Conservation (phyloP, 73 alveolate species). For the Durusdinium trenchii region DNA sequence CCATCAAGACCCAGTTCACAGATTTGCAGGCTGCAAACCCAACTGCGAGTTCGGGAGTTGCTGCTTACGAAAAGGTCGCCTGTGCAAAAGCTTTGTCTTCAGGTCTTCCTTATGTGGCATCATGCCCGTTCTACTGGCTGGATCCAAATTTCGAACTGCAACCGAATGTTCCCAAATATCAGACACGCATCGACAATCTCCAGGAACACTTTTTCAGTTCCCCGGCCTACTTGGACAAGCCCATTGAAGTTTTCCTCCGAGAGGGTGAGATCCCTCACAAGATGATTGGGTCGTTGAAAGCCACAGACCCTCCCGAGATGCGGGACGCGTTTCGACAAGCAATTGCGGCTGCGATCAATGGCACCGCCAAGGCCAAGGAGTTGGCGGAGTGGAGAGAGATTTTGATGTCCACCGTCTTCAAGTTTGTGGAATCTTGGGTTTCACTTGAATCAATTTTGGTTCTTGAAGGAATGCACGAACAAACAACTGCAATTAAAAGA, state of each 20-base stretch:
- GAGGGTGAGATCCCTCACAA: conserved; percentile 14
- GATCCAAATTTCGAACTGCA: not conserved
- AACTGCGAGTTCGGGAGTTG: not conserved
- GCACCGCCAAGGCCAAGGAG: not conserved
- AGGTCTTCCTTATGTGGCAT: not conserved
- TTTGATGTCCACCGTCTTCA: not conserved
- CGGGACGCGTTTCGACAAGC: conserved; percentile 14
- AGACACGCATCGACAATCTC: not conserved
- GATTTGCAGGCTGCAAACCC: not conserved
- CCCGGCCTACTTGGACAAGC: not conserved
- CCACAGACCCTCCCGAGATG: not conserved
- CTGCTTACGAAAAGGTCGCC: not conserved
- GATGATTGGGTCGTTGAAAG: not conserved
- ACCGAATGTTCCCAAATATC: conserved; percentile 33
- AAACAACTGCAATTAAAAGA: too few relatives aligned
- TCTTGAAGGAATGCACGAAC: too few relatives aligned
- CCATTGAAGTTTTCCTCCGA: not conserved
- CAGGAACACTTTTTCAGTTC: not conserved
- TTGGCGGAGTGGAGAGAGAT: not conserved
- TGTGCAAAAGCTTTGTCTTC: not conserved
- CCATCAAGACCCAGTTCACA: not conserved
- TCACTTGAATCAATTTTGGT: too few relatives aligned
- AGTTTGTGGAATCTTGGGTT: not conserved
- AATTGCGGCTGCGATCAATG: not conserved
- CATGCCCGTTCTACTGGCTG: not conserved